A percentile compares a stretch with the other conserved stretches of the same genome.
These are phyloP conservation scores for Diplodia scrobiculata DNA, from an alignment of 2,329 filamentous ascomycete species.

Conservation along the genomic window DNA sequence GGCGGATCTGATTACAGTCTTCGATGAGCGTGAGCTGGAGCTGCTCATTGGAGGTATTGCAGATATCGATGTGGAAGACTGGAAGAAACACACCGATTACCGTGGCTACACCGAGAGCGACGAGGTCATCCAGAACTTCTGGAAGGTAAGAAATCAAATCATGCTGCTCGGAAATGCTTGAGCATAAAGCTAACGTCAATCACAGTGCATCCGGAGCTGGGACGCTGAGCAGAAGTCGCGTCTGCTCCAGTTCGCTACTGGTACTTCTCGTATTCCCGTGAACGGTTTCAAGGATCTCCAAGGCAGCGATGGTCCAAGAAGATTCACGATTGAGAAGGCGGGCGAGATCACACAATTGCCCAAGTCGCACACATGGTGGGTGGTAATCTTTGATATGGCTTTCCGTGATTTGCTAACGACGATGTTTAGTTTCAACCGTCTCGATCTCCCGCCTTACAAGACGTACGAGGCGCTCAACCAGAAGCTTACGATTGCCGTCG, in stretches of 20 bases:
- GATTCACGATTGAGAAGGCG: slow-evolving; percentile 98
- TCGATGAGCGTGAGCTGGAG: slow-evolving; percentile 96
- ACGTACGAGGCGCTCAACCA: slow-evolving; percentile 77
- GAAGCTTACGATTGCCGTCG: slow-evolving; percentile 94
- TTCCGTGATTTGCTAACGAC: slow-evolving; percentile 28
- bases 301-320: slow-evolving; percentile 88
- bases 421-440: slow-evolving; percentile 79
- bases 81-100: slow-evolving; percentile 99
- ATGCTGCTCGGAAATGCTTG: not conserved
- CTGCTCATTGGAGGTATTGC: slow-evolving; percentile 96
- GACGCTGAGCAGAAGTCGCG: slow-evolving; percentile 98
- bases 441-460: slow-evolving; percentile 94
- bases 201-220: slow-evolving; percentile 81
- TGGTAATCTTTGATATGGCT: slow-evolving; percentile 34
- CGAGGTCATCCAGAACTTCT: slow-evolving; percentile 97
- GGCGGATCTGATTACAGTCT: slow-evolving; percentile 94
- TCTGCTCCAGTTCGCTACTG: slow-evolving; percentile 93
- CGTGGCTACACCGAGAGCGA: slow-evolving; percentile 97
- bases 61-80: slow-evolving; percentile 99
- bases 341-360: slow-evolving; percentile 87
- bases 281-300: slow-evolving; percentile 99
- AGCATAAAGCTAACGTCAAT: not conserved
- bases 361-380: slow-evolving; percentile 97
- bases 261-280: slow-evolving; percentile 95
- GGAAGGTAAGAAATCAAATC: slow-evolving; percentile 66